Evolutionary conservation across 768 basidiomycete species (phyloP), one percentile per base, ranked within the genome.

Genomic region (Cyathus striatus): DNA sequence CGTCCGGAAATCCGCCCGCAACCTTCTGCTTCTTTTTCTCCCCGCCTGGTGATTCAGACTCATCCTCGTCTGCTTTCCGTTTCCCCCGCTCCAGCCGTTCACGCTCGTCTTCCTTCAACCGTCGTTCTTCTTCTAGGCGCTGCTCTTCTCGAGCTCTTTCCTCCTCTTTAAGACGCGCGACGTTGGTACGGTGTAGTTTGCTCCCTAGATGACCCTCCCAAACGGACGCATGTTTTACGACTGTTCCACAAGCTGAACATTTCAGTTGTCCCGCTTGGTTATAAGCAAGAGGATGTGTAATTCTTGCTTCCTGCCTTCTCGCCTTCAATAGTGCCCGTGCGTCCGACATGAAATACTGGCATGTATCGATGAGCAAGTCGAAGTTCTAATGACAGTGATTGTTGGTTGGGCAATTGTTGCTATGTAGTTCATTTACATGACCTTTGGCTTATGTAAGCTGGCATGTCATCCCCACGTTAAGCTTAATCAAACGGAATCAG

Each of bases 171-270:
- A 81, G 54, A 14, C 76, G 75, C 9, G 71, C 69, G 14, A 82
- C 79, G 53, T 78, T 82, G 30, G 70, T 81, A 24, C 89, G 79
- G 57, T 92, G 89, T 1, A 62, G 62, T 64, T 91, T 91, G 64
- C 84, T 88, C 10, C 83, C 88, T 16, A 92, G 59, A 62, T 92
- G 89, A 17, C 89, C 87, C 46, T 89, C 81, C 89, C 89, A 92
- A n/a, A 85, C 84, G 20, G 84, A 78, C 3, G 86, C 75, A 53
- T 89, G 79, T 53, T 90, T 91, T 44, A 92, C 71, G 16, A 62
- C 44, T 9, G 67, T 73, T 1, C 70, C 70, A 54, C 89, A 92
- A 20, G 79, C 75, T 3, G 68, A 54, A 52, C 89, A 92, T 44
- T 79, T 76, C 22, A 92, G 69, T 54, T 86, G 82, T 36, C 87